Evolutionary conservation across 768 basidiomycete genomes (phyloP).

Genomic region (Fibroporia radiculosa): DNA sequence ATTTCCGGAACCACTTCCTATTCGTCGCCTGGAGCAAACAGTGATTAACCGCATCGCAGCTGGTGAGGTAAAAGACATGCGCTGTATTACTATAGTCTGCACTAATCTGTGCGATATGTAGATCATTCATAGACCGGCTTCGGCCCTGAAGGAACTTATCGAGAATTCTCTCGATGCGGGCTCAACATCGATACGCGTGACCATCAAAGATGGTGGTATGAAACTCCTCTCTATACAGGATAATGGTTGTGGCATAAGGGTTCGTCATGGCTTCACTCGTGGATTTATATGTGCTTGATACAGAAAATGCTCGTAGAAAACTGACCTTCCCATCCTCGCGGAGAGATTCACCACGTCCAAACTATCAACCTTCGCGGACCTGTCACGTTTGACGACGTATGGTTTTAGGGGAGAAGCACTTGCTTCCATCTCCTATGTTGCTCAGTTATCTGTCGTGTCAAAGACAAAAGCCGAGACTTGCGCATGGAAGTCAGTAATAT

Average conservation of each 20-base stretch:
- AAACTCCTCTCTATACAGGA: conserved; percentile 95
- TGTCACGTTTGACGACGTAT: conserved; percentile 80
- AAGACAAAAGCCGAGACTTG: conserved; percentile 77
- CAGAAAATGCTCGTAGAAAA: conserved; percentile 43
- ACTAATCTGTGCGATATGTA: conserved; percentile 19
- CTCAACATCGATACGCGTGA: conserved; percentile 77
- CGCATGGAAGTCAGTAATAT: conserved; percentile 81
- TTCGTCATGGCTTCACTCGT: conserved; percentile 29
- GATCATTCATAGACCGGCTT: conserved; percentile 88
- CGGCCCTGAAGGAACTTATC: conserved; percentile 91
- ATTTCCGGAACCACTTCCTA: conserved; percentile 49
- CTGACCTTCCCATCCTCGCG: conserved; percentile 84
- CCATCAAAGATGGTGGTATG: conserved; percentile 91
- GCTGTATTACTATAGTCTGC: conserved; percentile 3
- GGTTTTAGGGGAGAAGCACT: conserved; percentile 97
- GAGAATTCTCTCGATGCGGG: conserved; percentile 97
- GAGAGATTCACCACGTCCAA: conserved; percentile 97
- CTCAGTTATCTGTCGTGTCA: conserved; percentile 82
- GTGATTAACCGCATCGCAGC: conserved; percentile 88
- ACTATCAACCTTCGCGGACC: conserved; percentile 76
- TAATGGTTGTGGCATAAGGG: conserved; percentile 92
- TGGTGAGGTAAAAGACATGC: conserved; percentile 44
- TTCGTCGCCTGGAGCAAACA: conserved; percentile 69
- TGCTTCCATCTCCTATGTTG: conserved; percentile 92
- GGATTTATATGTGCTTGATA: not conserved